A percentile compares a stretch with the other conserved stretches of the same genome.
phyloP scores from a whole-genome alignment of 2,329 filamentous ascomycete genomes.

The Aspergillus sp. region DNA sequence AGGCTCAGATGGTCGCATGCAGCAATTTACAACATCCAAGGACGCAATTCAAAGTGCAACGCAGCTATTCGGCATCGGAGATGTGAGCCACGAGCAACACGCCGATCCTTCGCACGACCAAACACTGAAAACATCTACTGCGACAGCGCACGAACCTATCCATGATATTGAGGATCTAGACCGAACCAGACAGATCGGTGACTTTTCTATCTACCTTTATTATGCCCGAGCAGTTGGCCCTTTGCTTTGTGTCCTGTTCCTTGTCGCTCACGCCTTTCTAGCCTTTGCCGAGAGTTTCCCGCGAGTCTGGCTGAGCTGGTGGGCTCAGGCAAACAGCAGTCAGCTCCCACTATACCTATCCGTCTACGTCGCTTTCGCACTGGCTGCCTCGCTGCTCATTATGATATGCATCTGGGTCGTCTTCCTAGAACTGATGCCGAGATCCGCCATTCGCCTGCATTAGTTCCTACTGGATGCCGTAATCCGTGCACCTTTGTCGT shows the following conservation, averaged over 20 bases:
- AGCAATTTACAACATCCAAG: too few species aligned
- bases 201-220: not conserved
- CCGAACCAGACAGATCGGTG: not conserved
- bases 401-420: not conserved
- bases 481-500: slow-evolving; percentile 15
- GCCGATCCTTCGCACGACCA: not conserved
- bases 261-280: too few species aligned
- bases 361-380: not conserved
- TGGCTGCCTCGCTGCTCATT: not conserved
- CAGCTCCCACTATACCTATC: not conserved
- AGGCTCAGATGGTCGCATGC: not conserved
- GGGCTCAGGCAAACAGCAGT: not conserved
- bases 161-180: not conserved
- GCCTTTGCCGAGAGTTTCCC: not conserved
- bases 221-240: not conserved
- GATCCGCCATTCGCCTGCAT: slow-evolving; percentile 7
- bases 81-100: too few species aligned
- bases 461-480: slow-evolving; percentile 6
- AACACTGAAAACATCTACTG: not conserved
- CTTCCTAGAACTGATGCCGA: slow-evolving; percentile 7
- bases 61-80: too few species aligned
- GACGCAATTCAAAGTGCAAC: too few species aligned
- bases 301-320: slow-evolving; percentile 33
- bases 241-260: not conserved
- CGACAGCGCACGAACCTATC: too few species aligned